Conservation (phyloP, 306 rosid species). For the Trifolium fragiferum region DNA sequence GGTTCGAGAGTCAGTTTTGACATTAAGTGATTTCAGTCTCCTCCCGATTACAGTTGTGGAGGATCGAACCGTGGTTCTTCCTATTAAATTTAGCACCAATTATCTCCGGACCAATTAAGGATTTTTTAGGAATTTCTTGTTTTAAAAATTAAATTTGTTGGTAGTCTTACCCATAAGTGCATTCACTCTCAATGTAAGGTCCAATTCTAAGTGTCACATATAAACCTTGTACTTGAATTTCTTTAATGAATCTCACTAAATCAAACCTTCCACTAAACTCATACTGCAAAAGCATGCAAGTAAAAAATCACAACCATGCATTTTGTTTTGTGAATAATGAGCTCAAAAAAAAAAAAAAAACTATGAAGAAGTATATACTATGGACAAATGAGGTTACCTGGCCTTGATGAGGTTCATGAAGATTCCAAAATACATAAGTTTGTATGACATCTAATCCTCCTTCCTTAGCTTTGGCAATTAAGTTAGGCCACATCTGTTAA, state of each 20-base stretch:
- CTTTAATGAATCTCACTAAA: conserved; percentile 69
- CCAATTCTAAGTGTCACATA: conserved; percentile 84
- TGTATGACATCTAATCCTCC: conserved; percentile 87
- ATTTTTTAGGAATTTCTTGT: background rate
- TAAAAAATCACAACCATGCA: background rate
- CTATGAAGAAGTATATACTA: background rate
- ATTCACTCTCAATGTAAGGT: conserved; percentile 89
- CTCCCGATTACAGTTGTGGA: too few relatives aligned
- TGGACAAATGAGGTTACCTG: conserved; percentile 47
- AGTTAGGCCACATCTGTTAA: conserved; percentile 79
- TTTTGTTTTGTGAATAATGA: conserved; percentile 1
- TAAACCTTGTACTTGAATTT: conserved; percentile 77
- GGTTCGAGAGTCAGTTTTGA: too few relatives aligned
- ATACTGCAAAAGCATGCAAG: conserved; percentile 53
- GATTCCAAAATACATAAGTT: conserved; percentile 93
- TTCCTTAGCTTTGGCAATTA: conserved; percentile 76
- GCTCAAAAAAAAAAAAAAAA: background rate
- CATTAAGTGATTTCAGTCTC: too few relatives aligned
- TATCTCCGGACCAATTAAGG: too few relatives aligned
- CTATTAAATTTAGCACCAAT: too few relatives aligned
- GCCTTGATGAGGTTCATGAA: conserved; percentile 79
- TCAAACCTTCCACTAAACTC: conserved; percentile 72
- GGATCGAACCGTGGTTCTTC: too few relatives aligned
- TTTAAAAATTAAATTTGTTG: background rate
- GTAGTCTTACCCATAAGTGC: conserved; percentile 69